Percentiles rank a stretch among this genome's conserved stretches.
Evolutionary conservation across 148 eudicot genomes (phyloP).

Genomic region (Vaccinium vitisidaea): DNA sequence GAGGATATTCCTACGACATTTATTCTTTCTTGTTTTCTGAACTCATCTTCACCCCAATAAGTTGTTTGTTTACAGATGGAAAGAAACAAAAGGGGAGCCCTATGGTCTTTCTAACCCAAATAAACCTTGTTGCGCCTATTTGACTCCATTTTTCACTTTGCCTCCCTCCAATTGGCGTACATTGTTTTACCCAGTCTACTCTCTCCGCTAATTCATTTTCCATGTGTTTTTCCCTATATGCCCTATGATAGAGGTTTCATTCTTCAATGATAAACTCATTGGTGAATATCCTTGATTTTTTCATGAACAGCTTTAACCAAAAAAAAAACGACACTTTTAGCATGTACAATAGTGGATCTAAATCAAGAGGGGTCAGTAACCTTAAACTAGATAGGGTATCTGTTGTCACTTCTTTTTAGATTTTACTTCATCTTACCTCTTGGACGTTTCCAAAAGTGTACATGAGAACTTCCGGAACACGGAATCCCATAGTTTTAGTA

Average conservation of each 20-base stretch:
- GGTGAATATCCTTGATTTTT: background rate
- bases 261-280: background rate
- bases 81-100: no score
- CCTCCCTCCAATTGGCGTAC: background rate
- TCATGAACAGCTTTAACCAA: background rate
- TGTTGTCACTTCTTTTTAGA: background rate
- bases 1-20: no score
- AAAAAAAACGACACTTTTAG: background rate
- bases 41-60: no score
- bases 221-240: background rate
- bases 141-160: no score
- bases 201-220: constrained; percentile 2
- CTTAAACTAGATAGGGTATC: background rate
- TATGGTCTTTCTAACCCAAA: no score
- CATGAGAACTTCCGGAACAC: background rate
- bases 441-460: background rate
- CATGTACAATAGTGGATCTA: background rate
- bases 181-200: background rate
- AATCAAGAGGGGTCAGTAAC: background rate
- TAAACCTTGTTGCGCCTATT: no score
- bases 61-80: no score
- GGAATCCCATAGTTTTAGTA: background rate
- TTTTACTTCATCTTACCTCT: background rate
- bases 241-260: background rate
- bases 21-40: no score